These are phyloP conservation scores for Teratosphaeria pseudoeucalypti DNA, from an alignment of 2,329 filamentous ascomycete species.

Conservation along the genomic window DNA sequence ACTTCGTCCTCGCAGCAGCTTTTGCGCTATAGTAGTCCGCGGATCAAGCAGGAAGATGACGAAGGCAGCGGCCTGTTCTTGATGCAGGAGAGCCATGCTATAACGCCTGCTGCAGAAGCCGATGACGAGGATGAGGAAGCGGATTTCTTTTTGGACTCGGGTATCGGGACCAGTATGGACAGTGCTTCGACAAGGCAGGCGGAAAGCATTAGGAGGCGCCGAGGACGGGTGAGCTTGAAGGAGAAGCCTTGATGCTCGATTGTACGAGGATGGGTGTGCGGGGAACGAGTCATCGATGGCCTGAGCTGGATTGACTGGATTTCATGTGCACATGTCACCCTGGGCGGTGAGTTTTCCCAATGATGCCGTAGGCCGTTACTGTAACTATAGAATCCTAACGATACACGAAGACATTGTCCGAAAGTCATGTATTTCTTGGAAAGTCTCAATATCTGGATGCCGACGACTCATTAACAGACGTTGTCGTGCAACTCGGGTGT, in stretches of 20 bases:
- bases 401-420: neutral
- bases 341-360: neutral
- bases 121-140: conserved; percentile 37
- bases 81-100: conserved; percentile 6
- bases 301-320: neutral
- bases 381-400: neutral
- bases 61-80: conserved; percentile 10
- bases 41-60: conserved; percentile 22
- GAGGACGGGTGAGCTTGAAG: conserved; percentile 11
- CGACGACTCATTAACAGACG: neutral
- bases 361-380: neutral
- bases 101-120: conserved; percentile 16
- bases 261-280: neutral
- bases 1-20: conserved; percentile 35
- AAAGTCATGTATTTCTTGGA: neutral
- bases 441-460: neutral
- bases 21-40: conserved; percentile 23
- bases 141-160: conserved; percentile 37
- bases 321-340: neutral
- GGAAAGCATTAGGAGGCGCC: conserved; percentile 21
- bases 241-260: neutral
- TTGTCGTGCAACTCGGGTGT: too few species aligned
- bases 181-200: conserved; percentile 21
- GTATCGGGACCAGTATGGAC: conserved; percentile 40
- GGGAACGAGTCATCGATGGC: too few species aligned